Percentiles rank a stretch among this genome's conserved stretches.
Conservation (phyloP, 805 yeast species). For the Groenewaldozyma salmanticensis region DNA sequence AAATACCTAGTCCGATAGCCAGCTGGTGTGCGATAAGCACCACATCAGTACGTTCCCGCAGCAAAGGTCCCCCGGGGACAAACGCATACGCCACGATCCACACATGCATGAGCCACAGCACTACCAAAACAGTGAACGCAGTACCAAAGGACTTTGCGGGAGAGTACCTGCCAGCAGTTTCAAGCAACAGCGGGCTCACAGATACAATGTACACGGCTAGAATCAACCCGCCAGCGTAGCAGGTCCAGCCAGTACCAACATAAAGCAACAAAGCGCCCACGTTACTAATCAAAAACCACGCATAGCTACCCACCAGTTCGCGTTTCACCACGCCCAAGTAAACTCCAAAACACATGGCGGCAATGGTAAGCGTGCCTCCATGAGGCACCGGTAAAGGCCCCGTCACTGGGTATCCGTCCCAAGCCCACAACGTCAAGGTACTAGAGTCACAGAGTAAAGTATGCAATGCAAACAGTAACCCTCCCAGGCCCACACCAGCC, state of each 20-base stretch:
- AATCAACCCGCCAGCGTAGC: slow-evolving; percentile 62
- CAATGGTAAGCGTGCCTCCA: slow-evolving; percentile 52
- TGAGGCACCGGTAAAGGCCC: slow-evolving; percentile 87
- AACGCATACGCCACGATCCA: slow-evolving; percentile 99
- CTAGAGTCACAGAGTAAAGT: slow-evolving; percentile 78
- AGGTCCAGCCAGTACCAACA: slow-evolving; percentile 53
- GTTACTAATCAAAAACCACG: slow-evolving; percentile 35
- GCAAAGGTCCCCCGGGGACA: slow-evolving; percentile 84
- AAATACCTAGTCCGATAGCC: slow-evolving; percentile 45
- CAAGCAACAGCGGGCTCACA: slow-evolving; percentile 50
- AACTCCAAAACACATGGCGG: slow-evolving; percentile 49
- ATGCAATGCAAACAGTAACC: slow-evolving; percentile 58
- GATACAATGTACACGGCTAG: slow-evolving; percentile 54
- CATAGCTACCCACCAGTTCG: slow-evolving; percentile 24
- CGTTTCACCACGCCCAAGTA: slow-evolving; percentile 33
- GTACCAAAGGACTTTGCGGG: slow-evolving; percentile 40
- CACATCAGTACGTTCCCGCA: slow-evolving; percentile 82
- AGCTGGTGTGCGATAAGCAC: slow-evolving; percentile 50
- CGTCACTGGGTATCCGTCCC: slow-evolving; percentile 86
- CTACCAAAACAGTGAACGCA: slow-evolving; percentile 37
- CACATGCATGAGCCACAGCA: slow-evolving; percentile 70
- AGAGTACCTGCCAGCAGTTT: slow-evolving; percentile 43
- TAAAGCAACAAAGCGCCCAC: slow-evolving; percentile 45
- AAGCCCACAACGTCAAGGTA: slow-evolving; percentile 84
- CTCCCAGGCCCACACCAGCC: slow-evolving; percentile 66